Base-by-base conservation (phyloP, 495 filamentous ascomycete genomes). In the Penicillium macrosclerotiorum region DNA sequence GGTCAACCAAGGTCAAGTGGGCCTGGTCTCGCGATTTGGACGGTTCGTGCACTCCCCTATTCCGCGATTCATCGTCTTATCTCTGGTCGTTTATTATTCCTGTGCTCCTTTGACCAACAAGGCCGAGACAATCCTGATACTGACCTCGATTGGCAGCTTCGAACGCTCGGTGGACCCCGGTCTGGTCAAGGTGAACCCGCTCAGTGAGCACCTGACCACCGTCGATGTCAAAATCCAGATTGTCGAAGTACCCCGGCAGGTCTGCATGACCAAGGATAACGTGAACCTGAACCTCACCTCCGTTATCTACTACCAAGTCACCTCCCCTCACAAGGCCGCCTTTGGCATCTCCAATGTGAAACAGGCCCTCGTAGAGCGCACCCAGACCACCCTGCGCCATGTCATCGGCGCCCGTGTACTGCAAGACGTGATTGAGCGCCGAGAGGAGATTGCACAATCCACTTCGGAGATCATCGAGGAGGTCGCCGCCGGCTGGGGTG, bases 201-300 rank as follows among this genome's bases (percentile, higher is more conserved):
- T 97, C 36, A 89, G 84, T 54, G 93, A 99, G 74, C 79, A 75
- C 34, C 77, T 99, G 18, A 86, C 85, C 52, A 86, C 92, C 51
- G 88, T 99, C 52, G 93, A 99, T 65, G 93, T 99, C 66, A 97
- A 96, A 81, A 96, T 97, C 57, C 93, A 99, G 71, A 95, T 96
- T 55, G 90, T 90, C 64, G 89, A 99, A 76, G 93, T 98, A 5
- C 93, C 93, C 5, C 80, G 89, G 64, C 93, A 99, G 71, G 81
- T 91, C 57, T 97, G 92, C 79, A 99, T 99, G 91, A 99, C 94
- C 66, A 96, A 96, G 69, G 93, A 99, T 74, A 97, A 97, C 56
- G 93, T 97, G 46, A 94, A 85, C 18, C 79, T 98, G 33, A 82
- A 92, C 58, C 78, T 98, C 46, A 97, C 90, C 25, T 92, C 86